Conservation (phyloP, 768 basidiomycete species). For the Hygrophorus pudorinus region DNA sequence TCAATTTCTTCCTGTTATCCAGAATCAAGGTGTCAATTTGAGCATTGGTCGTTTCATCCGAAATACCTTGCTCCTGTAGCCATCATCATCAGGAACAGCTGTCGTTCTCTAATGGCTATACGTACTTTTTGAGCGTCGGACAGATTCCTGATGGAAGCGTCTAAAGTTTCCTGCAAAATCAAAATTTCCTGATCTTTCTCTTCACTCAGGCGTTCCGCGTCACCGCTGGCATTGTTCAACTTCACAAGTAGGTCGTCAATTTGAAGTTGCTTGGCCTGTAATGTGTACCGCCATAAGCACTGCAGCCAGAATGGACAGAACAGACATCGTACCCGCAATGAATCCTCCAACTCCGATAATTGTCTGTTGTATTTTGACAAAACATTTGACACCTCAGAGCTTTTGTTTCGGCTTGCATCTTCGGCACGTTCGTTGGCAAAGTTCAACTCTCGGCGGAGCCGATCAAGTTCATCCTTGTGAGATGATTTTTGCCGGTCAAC, state of each 20-base stretch:
- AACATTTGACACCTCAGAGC: conserved; percentile 81
- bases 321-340: conserved; percentile 57
- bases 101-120: conserved; percentile 4
- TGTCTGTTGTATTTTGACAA: conserved; percentile 94
- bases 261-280: conserved; percentile 87
- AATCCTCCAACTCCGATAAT: conserved; percentile 92
- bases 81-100: conserved; percentile 5
- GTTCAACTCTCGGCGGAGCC: conserved; percentile 80
- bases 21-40: conserved; percentile 96
- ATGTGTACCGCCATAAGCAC: conserved; percentile 4
- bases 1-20: conserved; percentile 95
- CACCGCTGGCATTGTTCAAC: conserved; percentile 61
- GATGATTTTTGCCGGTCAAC: conserved; percentile 87
- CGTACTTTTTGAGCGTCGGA: conserved; percentile 78
- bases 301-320: background rate
- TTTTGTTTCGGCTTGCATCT: conserved; percentile 84
- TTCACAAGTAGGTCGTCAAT: conserved; percentile 87
- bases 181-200: conserved; percentile 97
- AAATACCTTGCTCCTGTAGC: conserved; percentile 65
- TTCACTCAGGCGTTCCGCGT: conserved; percentile 75
- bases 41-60: conserved; percentile 87
- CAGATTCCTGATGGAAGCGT: conserved; percentile 80
- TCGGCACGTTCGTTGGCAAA: conserved; percentile 99
- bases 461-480: conserved; percentile 92
- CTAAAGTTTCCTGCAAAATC: conserved; percentile 94